Percentiles rank a stretch among this genome's conserved stretches.
Conservation (phyloP, 1,139 yeast genomes). For the Candida frijolesensis region DNA sequence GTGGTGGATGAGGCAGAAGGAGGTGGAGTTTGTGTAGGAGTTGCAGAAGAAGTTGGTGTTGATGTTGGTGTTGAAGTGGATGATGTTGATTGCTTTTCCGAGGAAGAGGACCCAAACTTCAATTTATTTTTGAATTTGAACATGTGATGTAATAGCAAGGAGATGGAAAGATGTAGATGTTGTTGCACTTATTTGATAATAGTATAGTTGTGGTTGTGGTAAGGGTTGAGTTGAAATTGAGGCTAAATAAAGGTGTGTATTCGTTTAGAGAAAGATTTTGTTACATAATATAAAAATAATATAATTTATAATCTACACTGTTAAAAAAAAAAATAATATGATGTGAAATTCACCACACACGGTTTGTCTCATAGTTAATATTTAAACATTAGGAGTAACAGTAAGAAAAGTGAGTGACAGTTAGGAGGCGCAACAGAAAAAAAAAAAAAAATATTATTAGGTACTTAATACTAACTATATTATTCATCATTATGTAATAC, state of each 20-base stretch:
- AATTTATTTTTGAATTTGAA: slow-evolving; percentile 50
- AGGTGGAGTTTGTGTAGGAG: slow-evolving; percentile 10
- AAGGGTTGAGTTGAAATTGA: background rate
- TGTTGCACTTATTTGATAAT: background rate
- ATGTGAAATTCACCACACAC: background rate
- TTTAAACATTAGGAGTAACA: too few relatives aligned
- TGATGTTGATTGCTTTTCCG: slow-evolving; percentile 16
- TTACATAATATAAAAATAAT: background rate
- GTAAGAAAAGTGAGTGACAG: too few relatives aligned
- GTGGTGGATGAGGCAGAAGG: slow-evolving; percentile 12
- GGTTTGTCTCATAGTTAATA: too few relatives aligned
- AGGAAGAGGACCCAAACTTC: slow-evolving; percentile 40
- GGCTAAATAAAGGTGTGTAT: background rate
- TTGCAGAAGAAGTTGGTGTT: slow-evolving; percentile 1
- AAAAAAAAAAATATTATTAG: background rate
- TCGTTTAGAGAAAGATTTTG: background rate
- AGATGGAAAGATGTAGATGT: background rate
- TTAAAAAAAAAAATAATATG: background rate
- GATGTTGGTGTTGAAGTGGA: slow-evolving; percentile 7
- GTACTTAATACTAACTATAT: background rate
- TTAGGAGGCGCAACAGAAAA: background rate
- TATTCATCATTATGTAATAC: slow-evolving; percentile 2
- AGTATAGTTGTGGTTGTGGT: background rate
- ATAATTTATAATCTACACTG: background rate
- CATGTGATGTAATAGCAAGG: slow-evolving; percentile 23